phyloP scores from a whole-genome alignment of 495 filamentous ascomycete genomes.

The Penicillium salamii region DNA sequence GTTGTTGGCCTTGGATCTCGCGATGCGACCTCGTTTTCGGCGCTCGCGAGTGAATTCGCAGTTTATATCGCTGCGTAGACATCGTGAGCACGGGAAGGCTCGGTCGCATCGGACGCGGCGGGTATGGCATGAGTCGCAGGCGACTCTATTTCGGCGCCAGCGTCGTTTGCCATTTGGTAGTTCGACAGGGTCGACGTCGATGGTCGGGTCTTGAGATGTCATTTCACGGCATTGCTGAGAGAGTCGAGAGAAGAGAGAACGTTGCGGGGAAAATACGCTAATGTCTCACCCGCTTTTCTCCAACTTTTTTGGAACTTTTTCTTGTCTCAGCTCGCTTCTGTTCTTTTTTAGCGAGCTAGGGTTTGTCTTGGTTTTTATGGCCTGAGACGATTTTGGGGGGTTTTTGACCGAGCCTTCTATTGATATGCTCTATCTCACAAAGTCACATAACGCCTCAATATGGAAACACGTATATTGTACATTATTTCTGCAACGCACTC shows the following conservation, averaged over 20 bases:
- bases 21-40: slow-evolving; percentile 45
- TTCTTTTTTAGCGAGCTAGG: too few species aligned
- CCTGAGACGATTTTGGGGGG: too few species aligned
- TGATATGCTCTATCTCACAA: too few species aligned
- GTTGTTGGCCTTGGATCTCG: slow-evolving; percentile 24
- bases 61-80: slow-evolving; percentile 39
- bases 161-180: slow-evolving; percentile 39
- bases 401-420: too few species aligned
- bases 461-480: background rate
- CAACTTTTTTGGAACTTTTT: too few species aligned
- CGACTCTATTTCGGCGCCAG: slow-evolving; percentile 47
- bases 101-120: slow-evolving; percentile 50
- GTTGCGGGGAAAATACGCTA: slow-evolving; percentile 9
- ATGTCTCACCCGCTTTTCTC: slow-evolving; percentile 7
- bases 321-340: too few species aligned
- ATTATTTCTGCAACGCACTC: slow-evolving; percentile 34
- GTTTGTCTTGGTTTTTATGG: background rate
- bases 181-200: slow-evolving; percentile 24
- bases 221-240: slow-evolving; percentile 33
- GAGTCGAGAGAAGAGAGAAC: background rate
- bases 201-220: slow-evolving; percentile 31
- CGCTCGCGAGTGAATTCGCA: slow-evolving; percentile 48
- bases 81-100: slow-evolving; percentile 46
- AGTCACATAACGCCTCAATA: too few species aligned
- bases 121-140: slow-evolving; percentile 46